Evolutionary conservation across 805 yeast genomes (phyloP).

Genomic region (Metschnikowia anglica): DNA sequence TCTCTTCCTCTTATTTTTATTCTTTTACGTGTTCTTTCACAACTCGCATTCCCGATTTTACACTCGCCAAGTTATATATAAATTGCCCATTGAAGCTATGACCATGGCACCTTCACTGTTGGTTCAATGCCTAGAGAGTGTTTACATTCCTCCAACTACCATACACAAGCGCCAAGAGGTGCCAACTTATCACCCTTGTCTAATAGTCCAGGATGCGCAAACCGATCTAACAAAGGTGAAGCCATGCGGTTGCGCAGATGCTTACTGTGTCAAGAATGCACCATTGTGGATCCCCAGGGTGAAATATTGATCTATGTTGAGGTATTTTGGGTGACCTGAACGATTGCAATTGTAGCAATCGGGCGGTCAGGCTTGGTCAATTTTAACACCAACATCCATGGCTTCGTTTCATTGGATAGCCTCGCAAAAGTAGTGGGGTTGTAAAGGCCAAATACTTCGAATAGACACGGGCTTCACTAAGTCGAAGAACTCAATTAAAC

Average conservation of each 20-base stretch:
- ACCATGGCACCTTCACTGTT: conserved; percentile 44
- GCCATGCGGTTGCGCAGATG: conserved; percentile 43
- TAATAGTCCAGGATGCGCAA: conserved; percentile 55
- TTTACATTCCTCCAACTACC: conserved; percentile 46
- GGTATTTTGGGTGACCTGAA: neutral
- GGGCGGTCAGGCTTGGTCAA: no score
- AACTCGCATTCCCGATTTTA: neutral
- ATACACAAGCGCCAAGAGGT: conserved; percentile 24
- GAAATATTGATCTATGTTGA: conserved; percentile 36
- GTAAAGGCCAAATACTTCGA: no score
- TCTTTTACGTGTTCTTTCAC: neutral
- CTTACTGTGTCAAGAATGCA: conserved; percentile 40
- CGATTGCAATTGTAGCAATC: neutral
- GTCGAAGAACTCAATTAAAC: no score
- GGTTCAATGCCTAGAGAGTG: conserved; percentile 37
- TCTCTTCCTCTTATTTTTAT: neutral
- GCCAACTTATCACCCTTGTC: conserved; percentile 56
- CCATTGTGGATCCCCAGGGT: conserved; percentile 48
- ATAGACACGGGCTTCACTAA: no score
- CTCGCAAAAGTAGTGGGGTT: no score
- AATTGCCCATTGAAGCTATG: neutral
- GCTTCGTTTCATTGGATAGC: no score
- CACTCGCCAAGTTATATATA: neutral
- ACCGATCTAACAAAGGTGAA: conserved; percentile 45
- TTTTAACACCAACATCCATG: no score